Conservation (phyloP, 306 rosid genomes). For the Glycine tomentella region DNA sequence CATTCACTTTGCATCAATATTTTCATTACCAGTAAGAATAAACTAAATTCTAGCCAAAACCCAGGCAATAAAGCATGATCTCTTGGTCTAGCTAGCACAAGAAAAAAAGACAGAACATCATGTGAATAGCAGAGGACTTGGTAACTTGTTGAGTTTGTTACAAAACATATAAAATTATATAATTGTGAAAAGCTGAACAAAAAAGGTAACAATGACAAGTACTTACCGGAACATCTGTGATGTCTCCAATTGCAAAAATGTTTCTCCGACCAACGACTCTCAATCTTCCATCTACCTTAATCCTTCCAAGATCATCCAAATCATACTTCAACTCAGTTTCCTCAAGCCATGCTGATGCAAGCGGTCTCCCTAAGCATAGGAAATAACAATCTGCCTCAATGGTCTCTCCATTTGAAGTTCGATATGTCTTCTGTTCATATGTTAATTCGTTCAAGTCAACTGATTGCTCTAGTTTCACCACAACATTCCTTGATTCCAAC, state of each 20-base stretch:
- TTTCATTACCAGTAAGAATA: constrained; percentile 22
- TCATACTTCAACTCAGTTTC: constrained; percentile 52
- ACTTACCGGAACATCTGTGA: constrained; percentile 75
- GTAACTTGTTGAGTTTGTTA: constrained; percentile 25
- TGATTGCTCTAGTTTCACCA: constrained; percentile 65
- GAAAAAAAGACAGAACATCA: neutral
- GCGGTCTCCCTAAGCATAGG: constrained; percentile 61
- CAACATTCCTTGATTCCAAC: constrained; percentile 68
- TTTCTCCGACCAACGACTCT: constrained; percentile 67
- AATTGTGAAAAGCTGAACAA: constrained; percentile 3
- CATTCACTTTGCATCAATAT: constrained; percentile 30
- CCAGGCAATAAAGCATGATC: constrained; percentile 25
- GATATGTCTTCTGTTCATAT: constrained; percentile 52
- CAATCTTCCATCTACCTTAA: constrained; percentile 69
- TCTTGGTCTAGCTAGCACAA: constrained; percentile 27
- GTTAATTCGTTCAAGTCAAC: constrained; percentile 44
- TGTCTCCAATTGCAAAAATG: constrained; percentile 82
- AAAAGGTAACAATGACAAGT: constrained; percentile 15
- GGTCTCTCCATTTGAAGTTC: constrained; percentile 66
- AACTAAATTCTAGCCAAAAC: constrained; percentile 19
- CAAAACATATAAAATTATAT: constrained; percentile 7
- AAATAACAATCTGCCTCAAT: constrained; percentile 73
- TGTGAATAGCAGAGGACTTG: neutral
- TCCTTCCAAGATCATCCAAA: constrained; percentile 57
- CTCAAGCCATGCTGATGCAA: constrained; percentile 73